Evolutionary conservation across 306 rosid species (phyloP), one percentile per base, ranked within the genome.

Genomic region (Gleditsia sinensis): DNA sequence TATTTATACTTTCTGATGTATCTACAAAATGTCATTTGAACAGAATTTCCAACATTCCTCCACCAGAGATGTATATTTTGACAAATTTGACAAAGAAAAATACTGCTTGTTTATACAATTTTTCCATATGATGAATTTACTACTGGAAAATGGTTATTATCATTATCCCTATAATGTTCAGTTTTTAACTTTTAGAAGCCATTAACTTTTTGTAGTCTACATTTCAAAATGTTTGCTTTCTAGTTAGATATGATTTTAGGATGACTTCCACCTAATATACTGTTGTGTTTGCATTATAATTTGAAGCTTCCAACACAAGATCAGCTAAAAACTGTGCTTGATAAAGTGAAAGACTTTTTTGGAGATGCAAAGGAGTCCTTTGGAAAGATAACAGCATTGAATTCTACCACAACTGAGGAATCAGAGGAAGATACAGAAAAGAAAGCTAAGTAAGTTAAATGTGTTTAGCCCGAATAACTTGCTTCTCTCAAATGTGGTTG

Each of bases 331-430:
- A 90, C 96, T 0, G 87, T 89, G 21, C 49, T 87, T 36, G 99
- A 92, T 75, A 87, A 94, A 77, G 97, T 87, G 75, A 89, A 86
- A 73, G 97, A 91, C 79, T 94, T 92, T 58, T 87, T 92, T 3
- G 93, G 95, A 63, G 93, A 91, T 55, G 97, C 97, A 75, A 94
- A 88, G 77, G 97, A 88, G 34, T 88, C 97, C 60, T 94, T 94
- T 69, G 91, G 95, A 30, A 87, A 88, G 88, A 77, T 91, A 59
- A 85, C 93, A 1, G 69, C 91, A 6, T 75, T 88, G 57, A 82
- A 78, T 53, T 20, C 83, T 14, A 23, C 82, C 1, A 56, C 68
- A 65, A 55, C 91, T 0, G 85, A 87, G 40, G 88, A 83, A 54
- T 75, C 89, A 16, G 81, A 82, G 58, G 84, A 82, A 77, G 86